Base-by-base conservation (phyloP, 2,329 filamentous ascomycete species). In the Venturia aucupariae region DNA sequence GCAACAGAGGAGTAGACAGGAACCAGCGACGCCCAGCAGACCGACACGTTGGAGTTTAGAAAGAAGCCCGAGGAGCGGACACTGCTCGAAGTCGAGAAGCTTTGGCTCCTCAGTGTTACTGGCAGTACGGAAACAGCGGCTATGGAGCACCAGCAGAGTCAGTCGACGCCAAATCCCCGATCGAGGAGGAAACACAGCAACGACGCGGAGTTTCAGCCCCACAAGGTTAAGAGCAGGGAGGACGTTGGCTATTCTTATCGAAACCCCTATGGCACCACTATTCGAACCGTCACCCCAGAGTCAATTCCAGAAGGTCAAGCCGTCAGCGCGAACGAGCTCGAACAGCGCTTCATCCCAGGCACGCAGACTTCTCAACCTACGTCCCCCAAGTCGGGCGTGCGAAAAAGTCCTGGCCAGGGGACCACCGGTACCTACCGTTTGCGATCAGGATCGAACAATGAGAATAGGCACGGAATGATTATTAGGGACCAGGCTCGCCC, bases 231-330 rank as follows among this genome's bases (percentile, higher is more conserved):
- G 59, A 61, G 60, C 48, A 60, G 64, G 13, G 64, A 64, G 42
- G 63, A 64, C 24, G 51, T 64, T 32, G 51, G 35, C 13, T 64
- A 60, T 30, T 38, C 35, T 10, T n/a, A 27, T 42, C 46, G 63
- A 44, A 22, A 38, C 19, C 44, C 54, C 22, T 57, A 46, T 2
- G 54, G 55, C 24, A 24, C 35, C 48, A 83, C 82, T 57, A 83
- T 87, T 70, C 84, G 87, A 67, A 78, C 86, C 65, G 85, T 89
- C 68, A 89, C 87, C 67, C 86, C 87, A 68, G 88, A 90, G 54
- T 70, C 68, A 5, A 70, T 71, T 17, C 70, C 71, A 38, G 66
- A 67, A 39, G 54, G 54, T 15, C 54, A 64, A 24, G 19, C 57
- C 17, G 39, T 60, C 10, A 60, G 39, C 44, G 35, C 62, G 30